Percentiles rank a stretch among this genome's conserved stretches.
These are phyloP conservation scores for Urostyla sp. DNA, from an alignment of 73 alveolate species.

Conservation along the genomic window DNA sequence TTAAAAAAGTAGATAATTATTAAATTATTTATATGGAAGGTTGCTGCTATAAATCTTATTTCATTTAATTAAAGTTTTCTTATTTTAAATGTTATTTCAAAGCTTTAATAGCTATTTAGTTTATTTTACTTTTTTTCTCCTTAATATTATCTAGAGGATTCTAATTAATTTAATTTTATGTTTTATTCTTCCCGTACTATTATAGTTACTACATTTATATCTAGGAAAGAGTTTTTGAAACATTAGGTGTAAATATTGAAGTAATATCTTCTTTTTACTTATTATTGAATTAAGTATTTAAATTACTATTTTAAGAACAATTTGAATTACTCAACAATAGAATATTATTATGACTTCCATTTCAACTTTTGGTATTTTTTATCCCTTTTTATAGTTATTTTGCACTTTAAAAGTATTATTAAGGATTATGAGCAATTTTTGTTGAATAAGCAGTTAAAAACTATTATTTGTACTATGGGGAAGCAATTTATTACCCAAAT, in stretches of 20 bases:
- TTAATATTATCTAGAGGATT: too few relatives aligned
- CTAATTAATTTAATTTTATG: not conserved
- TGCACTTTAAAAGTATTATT: slow-evolving; percentile 20
- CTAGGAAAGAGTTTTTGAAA: not conserved
- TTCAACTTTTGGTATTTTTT: not conserved
- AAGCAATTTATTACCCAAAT: not conserved
- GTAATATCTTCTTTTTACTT: not conserved
- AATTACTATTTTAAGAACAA: not conserved
- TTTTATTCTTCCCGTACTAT: too few relatives aligned
- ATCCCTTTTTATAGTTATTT: slow-evolving; percentile 14
- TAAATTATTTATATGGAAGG: too few relatives aligned
- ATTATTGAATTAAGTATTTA: not conserved
- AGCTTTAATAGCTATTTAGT: too few relatives aligned
- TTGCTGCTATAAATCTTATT: too few relatives aligned
- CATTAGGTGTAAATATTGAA: not conserved
- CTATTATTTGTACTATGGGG: not conserved
- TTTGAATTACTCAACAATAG: slow-evolving; percentile 4
- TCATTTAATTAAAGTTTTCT: too few relatives aligned
- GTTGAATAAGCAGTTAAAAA: not conserved
- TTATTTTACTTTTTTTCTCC: too few relatives aligned
- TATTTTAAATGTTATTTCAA: too few relatives aligned
- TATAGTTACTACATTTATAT: not conserved
- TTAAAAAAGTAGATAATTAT: too few relatives aligned
- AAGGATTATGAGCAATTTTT: slow-evolving; percentile 31
- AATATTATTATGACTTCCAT: not conserved